Evolutionary conservation across 257 asterid species (phyloP), one percentile per base, ranked within the genome.

Genomic region (Fraxinus excelsior): DNA sequence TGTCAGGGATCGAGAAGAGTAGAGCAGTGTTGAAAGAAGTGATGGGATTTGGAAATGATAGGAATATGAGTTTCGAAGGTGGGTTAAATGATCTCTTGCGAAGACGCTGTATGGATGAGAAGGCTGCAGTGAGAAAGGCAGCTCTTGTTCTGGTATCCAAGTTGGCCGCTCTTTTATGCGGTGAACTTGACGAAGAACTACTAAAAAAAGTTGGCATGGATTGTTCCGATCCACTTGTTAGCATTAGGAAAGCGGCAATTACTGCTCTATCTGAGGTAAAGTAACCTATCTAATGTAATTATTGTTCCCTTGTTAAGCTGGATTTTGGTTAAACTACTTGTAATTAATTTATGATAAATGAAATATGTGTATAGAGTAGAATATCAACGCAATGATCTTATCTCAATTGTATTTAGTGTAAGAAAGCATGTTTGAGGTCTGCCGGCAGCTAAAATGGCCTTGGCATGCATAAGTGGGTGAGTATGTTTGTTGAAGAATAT

Each of bases 81-180:
- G 84, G 87, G 78, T 77, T 93, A 68, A 87, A 79, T 85, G 84
- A 76, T 64, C 83, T 91, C 82, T 77, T 95, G 78, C 88, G 79
- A 80, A 84, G 79, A 68, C 84, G 98, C 64, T 91, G 97, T 82
- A 80, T 80, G 87, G 99, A 95, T 79, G 97, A 93, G 84, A 95
- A 93, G 83, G 94, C 99, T 74, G 98, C 97, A 72, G 99, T 95
- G n/a, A 81, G 97, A 75, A 95, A 90, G 89, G 97, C 97, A 70
- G 91, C 97, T 67, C 97, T 95, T 77, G 73, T 89, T 70, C 85
- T 95, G 67, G 85, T 90, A 82, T 95, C 98, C 72, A 95, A 93
- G 85, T 81, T 91, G 75, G 81, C 86, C 67, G 82, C 85, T 9
- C 83, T 89, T 79, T 60, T 89, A 64, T 96, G 91, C 73, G 90